Base-by-base conservation (phyloP, 805 yeast species). In the Metschnikowia hibisci region DNA sequence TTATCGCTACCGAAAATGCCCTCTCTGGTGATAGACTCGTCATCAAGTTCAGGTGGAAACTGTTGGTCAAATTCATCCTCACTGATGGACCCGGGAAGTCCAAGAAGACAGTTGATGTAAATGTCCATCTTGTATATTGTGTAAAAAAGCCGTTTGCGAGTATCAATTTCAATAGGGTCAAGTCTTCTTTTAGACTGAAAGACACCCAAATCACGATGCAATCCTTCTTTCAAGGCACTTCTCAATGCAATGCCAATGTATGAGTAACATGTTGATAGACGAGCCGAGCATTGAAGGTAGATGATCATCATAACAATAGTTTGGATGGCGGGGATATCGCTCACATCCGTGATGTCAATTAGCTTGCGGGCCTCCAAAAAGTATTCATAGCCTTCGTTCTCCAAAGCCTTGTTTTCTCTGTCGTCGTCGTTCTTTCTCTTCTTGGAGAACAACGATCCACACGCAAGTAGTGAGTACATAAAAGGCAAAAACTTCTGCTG, bases 71-170 rank as follows among this genome's bases (percentile, higher is more conserved):
- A 81, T 52, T 87, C 95, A 48, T 82, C 86, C 47, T 82, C 84
- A 38, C 78, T 69, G 13, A 88, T 77, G 2, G 89, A 78, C 45
- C 87, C 69, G 1, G 97, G 97, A 39, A 89, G 69, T 1, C 96
- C 96, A 50, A 90, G 61, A 67, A 89, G 81, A 7, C 96, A 84
- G 60, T 86, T 87, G 55, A 88, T 86, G 60, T 90, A 89, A 34
- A 87, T 80, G 57, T 90, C 96, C 84, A 88, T 84, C 60, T 89
- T 89, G 61, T 86, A 84, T 48, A 89, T 82, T 1, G 96, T 84
- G 86, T 91, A 89, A 60, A 89, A 89, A 32, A 90, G 65, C 46
- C 96, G 72, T 62, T 88, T 89, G 47, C 95, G 72, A 1, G 87
- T 84, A 57, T 90, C 96, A 30, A 81, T 69, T 57, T 87, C 95